Conservation (phyloP, 2,329 filamentous ascomycete species). For the Tolypocladium capitatum region DNA sequence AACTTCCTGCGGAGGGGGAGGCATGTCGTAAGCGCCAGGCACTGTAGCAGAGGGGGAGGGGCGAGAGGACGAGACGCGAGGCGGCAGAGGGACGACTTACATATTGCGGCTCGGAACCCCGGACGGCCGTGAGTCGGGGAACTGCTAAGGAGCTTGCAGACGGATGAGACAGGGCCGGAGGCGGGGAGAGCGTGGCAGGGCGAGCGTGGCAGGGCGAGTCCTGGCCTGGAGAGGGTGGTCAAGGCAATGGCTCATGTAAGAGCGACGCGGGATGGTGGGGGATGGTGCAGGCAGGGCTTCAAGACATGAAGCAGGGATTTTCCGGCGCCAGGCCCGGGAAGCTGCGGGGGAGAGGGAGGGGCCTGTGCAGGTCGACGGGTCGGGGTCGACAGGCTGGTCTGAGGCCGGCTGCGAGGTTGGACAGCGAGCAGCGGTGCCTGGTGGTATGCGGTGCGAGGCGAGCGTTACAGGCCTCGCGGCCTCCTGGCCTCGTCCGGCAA, state of each 20-base stretch:
- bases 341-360: conserved; percentile 1
- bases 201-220: background rate
- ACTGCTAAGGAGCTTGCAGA: background rate
- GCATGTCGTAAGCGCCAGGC: conserved; percentile 3
- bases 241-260: conserved; percentile 10
- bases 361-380: background rate
- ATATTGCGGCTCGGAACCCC: conserved; percentile 15
- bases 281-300: conserved; percentile 3
- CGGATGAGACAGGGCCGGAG: background rate
- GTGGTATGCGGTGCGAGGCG: background rate
- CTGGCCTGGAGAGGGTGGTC: conserved; percentile 4
- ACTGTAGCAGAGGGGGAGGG: no score
- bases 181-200: conserved; percentile 3
- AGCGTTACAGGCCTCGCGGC: background rate
- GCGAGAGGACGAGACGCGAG: background rate
- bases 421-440: no score
- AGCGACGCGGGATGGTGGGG: conserved; percentile 12
- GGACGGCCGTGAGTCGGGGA: conserved; percentile 2
- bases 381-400: no score
- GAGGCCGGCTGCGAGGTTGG: no score
- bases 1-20: conserved; percentile 64
- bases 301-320: conserved; percentile 4
- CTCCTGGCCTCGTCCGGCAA: no score
- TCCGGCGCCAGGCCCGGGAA: conserved; percentile 2
- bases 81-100: conserved; percentile 15